Conservation (phyloP, 805 yeast species). For the Huiozyma sinensis region DNA sequence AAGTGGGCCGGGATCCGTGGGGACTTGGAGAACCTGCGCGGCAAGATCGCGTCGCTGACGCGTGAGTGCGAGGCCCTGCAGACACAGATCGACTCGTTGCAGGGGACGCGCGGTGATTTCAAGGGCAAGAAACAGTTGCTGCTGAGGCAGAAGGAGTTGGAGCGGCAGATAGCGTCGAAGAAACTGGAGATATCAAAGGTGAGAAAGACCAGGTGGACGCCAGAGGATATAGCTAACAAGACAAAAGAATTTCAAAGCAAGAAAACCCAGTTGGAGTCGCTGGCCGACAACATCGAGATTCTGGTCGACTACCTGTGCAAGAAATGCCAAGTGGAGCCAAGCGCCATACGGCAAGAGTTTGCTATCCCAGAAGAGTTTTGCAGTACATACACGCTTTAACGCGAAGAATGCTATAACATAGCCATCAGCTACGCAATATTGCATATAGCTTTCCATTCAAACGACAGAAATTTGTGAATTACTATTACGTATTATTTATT, state of each 20-base stretch:
- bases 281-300: conserved; percentile 35
- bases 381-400: too few species aligned
- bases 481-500: too few species aligned
- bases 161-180: background rate
- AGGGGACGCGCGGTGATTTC: background rate
- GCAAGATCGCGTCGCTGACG: background rate
- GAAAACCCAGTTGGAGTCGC: conserved; percentile 6
- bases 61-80: background rate
- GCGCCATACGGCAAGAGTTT: conserved; percentile 30
- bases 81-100: background rate
- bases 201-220: conserved; percentile 8
- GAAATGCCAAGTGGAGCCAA: conserved; percentile 22
- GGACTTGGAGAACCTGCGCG: background rate
- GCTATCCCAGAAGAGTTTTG: conserved; percentile 35
- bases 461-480: too few species aligned
- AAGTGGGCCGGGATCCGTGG: conserved; percentile 9
- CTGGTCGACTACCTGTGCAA: conserved; percentile 30
- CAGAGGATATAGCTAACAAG: conserved; percentile 7
- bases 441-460: too few species aligned
- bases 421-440: too few species aligned
- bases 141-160: background rate
- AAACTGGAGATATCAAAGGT: background rate
- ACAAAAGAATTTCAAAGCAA: conserved; percentile 4
- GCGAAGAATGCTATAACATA: too few species aligned
- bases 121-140: conserved; percentile 1